Evolutionary conservation across 2,329 filamentous ascomycete genomes (phyloP).

Genomic region (Ceratocystis alfenasii): DNA sequence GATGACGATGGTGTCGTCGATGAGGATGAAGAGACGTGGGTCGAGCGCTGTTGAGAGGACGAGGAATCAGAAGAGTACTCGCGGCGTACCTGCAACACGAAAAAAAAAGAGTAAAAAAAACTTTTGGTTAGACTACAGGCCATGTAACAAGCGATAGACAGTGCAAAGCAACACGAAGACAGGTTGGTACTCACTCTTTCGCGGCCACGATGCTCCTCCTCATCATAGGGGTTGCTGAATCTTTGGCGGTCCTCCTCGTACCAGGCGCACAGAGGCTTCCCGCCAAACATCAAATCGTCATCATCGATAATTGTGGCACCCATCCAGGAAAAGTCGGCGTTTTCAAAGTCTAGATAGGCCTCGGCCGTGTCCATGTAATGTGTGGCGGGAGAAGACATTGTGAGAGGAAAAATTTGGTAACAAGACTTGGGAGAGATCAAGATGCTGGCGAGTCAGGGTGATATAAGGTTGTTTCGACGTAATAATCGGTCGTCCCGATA

Average conservation of each 20-base stretch:
- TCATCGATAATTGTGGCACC: slow-evolving; percentile 45
- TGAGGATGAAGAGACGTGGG: background rate
- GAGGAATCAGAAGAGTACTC: slow-evolving; percentile 17
- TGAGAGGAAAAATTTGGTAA: background rate
- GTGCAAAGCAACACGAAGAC: background rate
- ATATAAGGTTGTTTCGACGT: slow-evolving; percentile 10
- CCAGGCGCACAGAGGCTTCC: slow-evolving; percentile 47
- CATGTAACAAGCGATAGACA: background rate
- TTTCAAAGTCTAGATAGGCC: slow-evolving; percentile 17
- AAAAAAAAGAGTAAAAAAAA: background rate
- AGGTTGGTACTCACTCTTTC: slow-evolving; percentile 28
- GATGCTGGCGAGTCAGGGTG: background rate
- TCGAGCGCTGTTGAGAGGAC: slow-evolving; percentile 6
- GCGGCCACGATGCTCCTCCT: slow-evolving; percentile 32
- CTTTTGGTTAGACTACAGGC: background rate
- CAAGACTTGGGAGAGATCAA: background rate
- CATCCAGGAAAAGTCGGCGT: slow-evolving; percentile 30
- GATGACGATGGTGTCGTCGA: background rate
- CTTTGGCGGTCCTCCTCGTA: slow-evolving; percentile 46
- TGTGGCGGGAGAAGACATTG: slow-evolving; percentile 17
- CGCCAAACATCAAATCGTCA: slow-evolving; percentile 49
- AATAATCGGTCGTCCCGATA: background rate
- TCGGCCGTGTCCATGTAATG: slow-evolving; percentile 11
- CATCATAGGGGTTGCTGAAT: slow-evolving; percentile 33
- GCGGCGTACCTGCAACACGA: slow-evolving; percentile 13